phyloP scores from a whole-genome alignment of 140 eudicot genomes.

The Ambrosia hybrid region DNA sequence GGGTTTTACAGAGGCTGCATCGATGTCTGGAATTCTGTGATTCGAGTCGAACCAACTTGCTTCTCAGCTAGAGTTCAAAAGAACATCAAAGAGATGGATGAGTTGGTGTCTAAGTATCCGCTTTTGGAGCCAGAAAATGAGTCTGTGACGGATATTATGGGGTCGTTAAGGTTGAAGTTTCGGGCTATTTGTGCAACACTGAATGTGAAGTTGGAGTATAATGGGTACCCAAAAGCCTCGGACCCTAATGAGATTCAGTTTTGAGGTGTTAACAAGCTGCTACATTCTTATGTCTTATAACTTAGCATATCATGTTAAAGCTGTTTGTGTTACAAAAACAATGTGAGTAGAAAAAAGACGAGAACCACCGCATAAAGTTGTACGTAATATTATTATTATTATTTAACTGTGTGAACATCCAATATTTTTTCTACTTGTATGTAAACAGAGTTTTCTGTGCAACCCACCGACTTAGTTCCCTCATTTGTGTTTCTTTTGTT shows the following conservation, averaged over 20 bases:
- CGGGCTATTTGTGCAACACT: conserved; percentile 61
- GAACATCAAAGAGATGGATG: conserved; percentile 61
- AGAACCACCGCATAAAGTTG: no score
- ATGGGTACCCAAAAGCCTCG: conserved; percentile 64
- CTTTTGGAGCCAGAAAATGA: conserved; percentile 62
- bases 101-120: conserved; percentile 51
- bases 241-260: conserved; percentile 38
- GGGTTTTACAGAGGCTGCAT: conserved; percentile 82
- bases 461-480: no score
- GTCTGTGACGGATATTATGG: conserved; percentile 55
- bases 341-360: no score
- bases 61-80: conserved; percentile 52
- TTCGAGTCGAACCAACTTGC: conserved; percentile 49
- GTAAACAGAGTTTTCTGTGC: no score
- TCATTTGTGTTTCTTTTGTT: no score
- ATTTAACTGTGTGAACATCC: no score
- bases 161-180: conserved; percentile 58
- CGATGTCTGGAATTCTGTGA: conserved; percentile 59
- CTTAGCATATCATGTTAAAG: not conserved
- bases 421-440: no score
- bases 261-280: conserved; percentile 14
- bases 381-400: no score
- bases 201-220: conserved; percentile 63
- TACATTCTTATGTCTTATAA: not conserved
- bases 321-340: no score